phyloP scores from a whole-genome alignment of 1,139 yeast genomes.

The Pichia terricola region DNA sequence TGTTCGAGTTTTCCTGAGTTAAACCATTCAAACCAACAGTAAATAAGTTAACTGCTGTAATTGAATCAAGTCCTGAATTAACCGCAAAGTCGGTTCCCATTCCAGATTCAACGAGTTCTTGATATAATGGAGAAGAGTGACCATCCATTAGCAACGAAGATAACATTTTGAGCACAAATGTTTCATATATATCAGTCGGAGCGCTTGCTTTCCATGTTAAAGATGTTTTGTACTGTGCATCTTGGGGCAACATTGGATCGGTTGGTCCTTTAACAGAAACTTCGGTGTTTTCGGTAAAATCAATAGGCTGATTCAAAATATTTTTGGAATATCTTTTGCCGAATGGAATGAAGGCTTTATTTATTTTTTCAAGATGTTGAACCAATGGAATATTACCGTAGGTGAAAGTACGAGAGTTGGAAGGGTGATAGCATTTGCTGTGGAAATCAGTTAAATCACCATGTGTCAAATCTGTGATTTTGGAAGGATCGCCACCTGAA shows the following conservation, averaged over 20 bases:
- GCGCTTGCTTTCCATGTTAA: slow-evolving; percentile 81
- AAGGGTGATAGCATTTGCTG: slow-evolving; percentile 69
- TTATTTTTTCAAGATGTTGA: slow-evolving; percentile 51
- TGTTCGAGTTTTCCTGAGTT: slow-evolving; percentile 37
- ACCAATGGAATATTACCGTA: slow-evolving; percentile 70
- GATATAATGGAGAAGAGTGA: slow-evolving; percentile 83
- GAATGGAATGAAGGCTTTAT: slow-evolving; percentile 41
- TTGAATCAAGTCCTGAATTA: slow-evolving; percentile 80
- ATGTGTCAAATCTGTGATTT: slow-evolving; percentile 65
- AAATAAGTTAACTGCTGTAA: slow-evolving; percentile 69
- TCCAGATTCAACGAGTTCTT: slow-evolving; percentile 74
- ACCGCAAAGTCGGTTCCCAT: slow-evolving; percentile 80
- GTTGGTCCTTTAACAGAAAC: slow-evolving; percentile 59
- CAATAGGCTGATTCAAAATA: slow-evolving; percentile 34
- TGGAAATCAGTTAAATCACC: slow-evolving; percentile 75
- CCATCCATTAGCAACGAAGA: slow-evolving; percentile 78
- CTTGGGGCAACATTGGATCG: slow-evolving; percentile 70
- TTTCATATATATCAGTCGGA: slow-evolving; percentile 58
- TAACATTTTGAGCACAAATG: slow-evolving; percentile 66
- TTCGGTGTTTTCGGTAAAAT: slow-evolving; percentile 26
- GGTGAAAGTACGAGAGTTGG: slow-evolving; percentile 78
- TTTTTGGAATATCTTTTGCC: slow-evolving; percentile 35
- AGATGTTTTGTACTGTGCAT: slow-evolving; percentile 68
- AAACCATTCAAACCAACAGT: slow-evolving; percentile 84
- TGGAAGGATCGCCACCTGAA: slow-evolving; percentile 90